Conservation (phyloP, 2,329 filamentous ascomycete species). For the Diaporthe nobilis region DNA sequence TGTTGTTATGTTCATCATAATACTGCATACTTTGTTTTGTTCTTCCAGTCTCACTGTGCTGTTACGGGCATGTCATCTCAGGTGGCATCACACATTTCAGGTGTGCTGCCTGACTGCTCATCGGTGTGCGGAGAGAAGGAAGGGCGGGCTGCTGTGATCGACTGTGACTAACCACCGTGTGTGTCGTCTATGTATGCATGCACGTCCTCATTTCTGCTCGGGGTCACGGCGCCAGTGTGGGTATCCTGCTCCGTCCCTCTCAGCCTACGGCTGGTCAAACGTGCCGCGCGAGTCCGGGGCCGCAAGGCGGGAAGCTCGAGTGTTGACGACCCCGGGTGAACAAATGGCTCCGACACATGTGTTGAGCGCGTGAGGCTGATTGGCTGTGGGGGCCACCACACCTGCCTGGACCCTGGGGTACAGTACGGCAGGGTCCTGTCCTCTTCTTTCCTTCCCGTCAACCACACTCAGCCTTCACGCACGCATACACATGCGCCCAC, state of each 20-base stretch:
- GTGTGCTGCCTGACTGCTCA: not conserved
- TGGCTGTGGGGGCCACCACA: conserved; percentile 19
- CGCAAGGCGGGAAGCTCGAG: not conserved
- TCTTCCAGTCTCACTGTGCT: not conserved
- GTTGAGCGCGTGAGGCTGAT: conserved; percentile 36
- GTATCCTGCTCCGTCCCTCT: not conserved
- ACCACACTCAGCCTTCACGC: not conserved
- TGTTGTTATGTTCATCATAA: not conserved
- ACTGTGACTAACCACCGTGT: not conserved
- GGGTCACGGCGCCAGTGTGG: not conserved
- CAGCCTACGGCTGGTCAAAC: conserved; percentile 26
- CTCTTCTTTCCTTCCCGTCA: not conserved
- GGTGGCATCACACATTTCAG: too few relatives aligned
- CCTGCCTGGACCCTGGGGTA: conserved; percentile 6
- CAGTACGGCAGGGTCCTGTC: not conserved
- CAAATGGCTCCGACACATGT: conserved; percentile 42
- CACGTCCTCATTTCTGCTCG: conserved; percentile 3
- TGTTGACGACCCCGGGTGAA: conserved; percentile 1
- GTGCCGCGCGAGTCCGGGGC: conserved; percentile 6
- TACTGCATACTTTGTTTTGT: not conserved
- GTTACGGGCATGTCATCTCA: not conserved
- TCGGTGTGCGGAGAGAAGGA: not conserved
- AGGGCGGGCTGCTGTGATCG: not conserved
- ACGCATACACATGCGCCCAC: not conserved
- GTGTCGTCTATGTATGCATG: not conserved